A percentile compares a stretch with the other conserved stretches of the same genome.
Evolutionary conservation across 495 filamentous ascomycete species (phyloP).

Genomic region (Aspergillus leporis): DNA sequence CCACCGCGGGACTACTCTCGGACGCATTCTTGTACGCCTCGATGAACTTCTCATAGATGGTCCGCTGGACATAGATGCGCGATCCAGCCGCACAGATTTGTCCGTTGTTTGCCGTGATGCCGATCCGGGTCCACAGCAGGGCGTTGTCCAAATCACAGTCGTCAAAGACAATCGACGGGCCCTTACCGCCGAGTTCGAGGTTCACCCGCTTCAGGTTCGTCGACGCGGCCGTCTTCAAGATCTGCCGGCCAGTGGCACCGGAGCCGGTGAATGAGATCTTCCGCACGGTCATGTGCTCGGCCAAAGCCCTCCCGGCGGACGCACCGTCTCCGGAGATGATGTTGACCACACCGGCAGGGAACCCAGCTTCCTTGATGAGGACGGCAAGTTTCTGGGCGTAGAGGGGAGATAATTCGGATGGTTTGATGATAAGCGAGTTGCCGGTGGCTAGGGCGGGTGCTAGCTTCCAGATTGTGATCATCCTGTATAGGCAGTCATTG

Average conservation of each 20-base stretch:
- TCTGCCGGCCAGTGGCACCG: constrained; percentile 25
- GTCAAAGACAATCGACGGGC: constrained; percentile 44
- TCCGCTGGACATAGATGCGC: constrained; percentile 54
- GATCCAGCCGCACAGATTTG: constrained; percentile 56
- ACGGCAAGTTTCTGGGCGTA: constrained; percentile 84
- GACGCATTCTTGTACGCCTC: constrained; percentile 20
- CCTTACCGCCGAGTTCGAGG: constrained; percentile 49
- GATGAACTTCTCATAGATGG: constrained; percentile 57
- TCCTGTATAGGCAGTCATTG: constrained; percentile 53
- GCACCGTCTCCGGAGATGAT: constrained; percentile 79
- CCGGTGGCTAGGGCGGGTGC: constrained; percentile 58
- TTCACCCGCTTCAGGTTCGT: constrained; percentile 52
- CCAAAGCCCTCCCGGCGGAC: constrained; percentile 76
- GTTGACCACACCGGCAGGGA: constrained; percentile 86
- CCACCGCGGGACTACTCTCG: constrained; percentile 26
- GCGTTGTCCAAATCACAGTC: constrained; percentile 48
- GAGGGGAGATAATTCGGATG: constrained; percentile 88
- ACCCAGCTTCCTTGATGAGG: constrained; percentile 78
- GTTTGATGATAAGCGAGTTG: constrained; percentile 77
- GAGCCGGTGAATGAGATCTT: constrained; percentile 59
- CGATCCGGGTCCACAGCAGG: constrained; percentile 37
- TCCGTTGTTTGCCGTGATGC: constrained; percentile 52
- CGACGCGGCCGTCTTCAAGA: constrained; percentile 34
- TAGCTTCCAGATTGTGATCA: constrained; percentile 67
- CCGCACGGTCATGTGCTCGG: constrained; percentile 72